phyloP scores from a whole-genome alignment of 352 stramenopile genomes.

The Globisporangium irregulare region DNA sequence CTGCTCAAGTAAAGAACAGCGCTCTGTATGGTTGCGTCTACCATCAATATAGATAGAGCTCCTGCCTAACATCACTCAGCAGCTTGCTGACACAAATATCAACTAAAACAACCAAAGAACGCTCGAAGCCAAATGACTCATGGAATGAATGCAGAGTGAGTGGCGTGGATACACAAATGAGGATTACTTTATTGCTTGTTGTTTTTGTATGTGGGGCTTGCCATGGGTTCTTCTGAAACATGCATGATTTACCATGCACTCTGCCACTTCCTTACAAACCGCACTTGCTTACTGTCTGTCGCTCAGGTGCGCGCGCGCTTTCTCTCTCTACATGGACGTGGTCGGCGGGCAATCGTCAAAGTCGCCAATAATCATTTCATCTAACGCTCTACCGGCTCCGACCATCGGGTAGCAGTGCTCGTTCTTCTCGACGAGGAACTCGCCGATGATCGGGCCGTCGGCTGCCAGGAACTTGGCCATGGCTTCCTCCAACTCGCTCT shows the following conservation, averaged over 20 bases:
- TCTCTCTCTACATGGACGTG: conserved; percentile 82
- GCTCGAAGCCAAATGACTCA: neutral
- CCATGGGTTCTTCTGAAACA: neutral
- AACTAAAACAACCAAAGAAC: neutral
- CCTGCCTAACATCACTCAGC: neutral
- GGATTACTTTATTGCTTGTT: conserved; percentile 2
- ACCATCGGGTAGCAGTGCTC: conserved; percentile 95
- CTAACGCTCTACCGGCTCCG: conserved; percentile 82
- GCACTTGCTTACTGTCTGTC: neutral
- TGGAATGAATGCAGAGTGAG: neutral
- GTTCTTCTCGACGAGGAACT: conserved; percentile 95
- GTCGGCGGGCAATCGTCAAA: conserved; percentile 92
- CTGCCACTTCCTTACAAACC: neutral
- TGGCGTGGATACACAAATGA: neutral
- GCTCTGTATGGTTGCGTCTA: neutral
- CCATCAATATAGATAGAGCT: neutral
- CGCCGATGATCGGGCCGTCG: conserved; percentile 91
- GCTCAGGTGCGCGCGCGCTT: neutral
- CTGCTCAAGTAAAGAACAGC: conserved; percentile 41
- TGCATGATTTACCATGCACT: neutral
- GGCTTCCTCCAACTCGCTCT: conserved; percentile 87
- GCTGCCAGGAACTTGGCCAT: conserved; percentile 93
- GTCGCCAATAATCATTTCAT: conserved; percentile 97
- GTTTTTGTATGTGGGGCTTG: neutral
- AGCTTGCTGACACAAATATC: neutral